Conservation (phyloP, 2,329 filamentous ascomycete genomes). For the Aureobasidium sp. region DNA sequence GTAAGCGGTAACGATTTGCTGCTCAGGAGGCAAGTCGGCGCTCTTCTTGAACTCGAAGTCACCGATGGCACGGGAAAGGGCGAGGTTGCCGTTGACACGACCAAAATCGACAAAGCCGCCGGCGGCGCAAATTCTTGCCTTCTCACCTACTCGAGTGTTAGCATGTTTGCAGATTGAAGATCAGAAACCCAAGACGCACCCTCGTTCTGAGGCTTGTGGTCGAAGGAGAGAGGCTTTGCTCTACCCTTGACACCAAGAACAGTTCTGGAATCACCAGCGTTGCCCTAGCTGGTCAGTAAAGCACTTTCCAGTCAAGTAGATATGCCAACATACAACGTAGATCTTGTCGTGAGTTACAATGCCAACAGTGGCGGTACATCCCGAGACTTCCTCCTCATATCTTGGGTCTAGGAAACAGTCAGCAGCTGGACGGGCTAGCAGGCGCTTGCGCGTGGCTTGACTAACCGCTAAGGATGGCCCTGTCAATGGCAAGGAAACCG, state of each 20-base stretch:
- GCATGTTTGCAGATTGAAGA: slow-evolving; percentile 14
- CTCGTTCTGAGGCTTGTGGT: slow-evolving; percentile 99
- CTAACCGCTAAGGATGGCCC: slow-evolving; percentile 90
- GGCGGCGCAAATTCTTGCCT: slow-evolving; percentile 88
- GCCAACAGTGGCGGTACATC: slow-evolving; percentile 89
- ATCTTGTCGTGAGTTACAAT: slow-evolving; percentile 87
- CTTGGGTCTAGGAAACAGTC: slow-evolving; percentile 61
- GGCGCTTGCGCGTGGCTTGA: slow-evolving; percentile 10
- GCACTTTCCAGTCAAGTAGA: not conserved
- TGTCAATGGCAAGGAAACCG: slow-evolving; percentile 90
- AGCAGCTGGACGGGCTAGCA: slow-evolving; percentile 6
- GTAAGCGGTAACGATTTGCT: slow-evolving; percentile 96
- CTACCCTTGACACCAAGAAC: slow-evolving; percentile 94
- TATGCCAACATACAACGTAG: slow-evolving; percentile 66
- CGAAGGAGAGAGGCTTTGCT: slow-evolving; percentile 96
- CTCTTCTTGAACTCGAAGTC: slow-evolving; percentile 99
- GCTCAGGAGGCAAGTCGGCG: slow-evolving; percentile 90
- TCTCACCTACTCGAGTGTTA: slow-evolving; percentile 59
- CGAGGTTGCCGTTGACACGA: slow-evolving; percentile 95
- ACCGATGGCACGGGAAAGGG: slow-evolving; percentile 91
- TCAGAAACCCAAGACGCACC: slow-evolving; percentile 42
- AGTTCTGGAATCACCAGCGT: slow-evolving; percentile 90
- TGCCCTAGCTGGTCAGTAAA: slow-evolving; percentile 54
- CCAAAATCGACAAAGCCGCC: slow-evolving; percentile 98
- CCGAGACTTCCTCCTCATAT: slow-evolving; percentile 96